Base-by-base conservation (phyloP, 2,329 filamentous ascomycete species). In the Fonsecaea pedrosoi region DNA sequence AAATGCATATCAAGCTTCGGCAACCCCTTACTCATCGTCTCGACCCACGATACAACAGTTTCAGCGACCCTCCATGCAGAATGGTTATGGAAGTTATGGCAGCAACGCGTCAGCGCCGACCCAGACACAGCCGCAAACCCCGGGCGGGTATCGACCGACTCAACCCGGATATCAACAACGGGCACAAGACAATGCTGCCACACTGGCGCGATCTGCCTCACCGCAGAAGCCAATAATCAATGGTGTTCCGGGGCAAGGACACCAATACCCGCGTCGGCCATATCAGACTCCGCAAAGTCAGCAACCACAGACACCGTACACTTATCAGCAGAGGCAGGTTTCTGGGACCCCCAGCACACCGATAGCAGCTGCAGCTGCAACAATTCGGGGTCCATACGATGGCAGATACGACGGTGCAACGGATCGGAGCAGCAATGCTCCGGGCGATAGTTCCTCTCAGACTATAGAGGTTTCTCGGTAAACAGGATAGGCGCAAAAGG, bases 21-120 rank as follows among this genome's bases (percentile, higher is more conserved):
- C 66, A 9, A 73, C 75, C 13, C 70, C 54, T 12, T 61, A 61
- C 21, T 54, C 59, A 42, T 34, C 59, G 15, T 77, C 77, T 61
- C 74, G 69, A 32, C 76, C 71, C 58, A 77, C 77, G 55, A 74
- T 76, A n/a, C 76, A 75, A 53, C 79, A 78, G 66, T 79, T 79
- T 66, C 79, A 81, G 69, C 77, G 81, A 15, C 72, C 78, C 18
- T 25, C 38, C 4, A 68, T 70, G 13, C 75, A 75, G 58, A 82
- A 81, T 59, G 78, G 78, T 55, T 78, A 67, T 57, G 56, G 56
- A n/a, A 63, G 61, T 45, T 67, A 66, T 50, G 60, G 57, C 10
- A 54, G 60, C 7, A 61, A 54, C 25, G 63, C 56, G 12, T 59
- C 67, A 30, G 58, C 32, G 25, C 62, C 67, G 54, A 38, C 68